Evolutionary conservation across 257 asterid genomes (phyloP).

Genomic region (Linaria vulgaris): DNA sequence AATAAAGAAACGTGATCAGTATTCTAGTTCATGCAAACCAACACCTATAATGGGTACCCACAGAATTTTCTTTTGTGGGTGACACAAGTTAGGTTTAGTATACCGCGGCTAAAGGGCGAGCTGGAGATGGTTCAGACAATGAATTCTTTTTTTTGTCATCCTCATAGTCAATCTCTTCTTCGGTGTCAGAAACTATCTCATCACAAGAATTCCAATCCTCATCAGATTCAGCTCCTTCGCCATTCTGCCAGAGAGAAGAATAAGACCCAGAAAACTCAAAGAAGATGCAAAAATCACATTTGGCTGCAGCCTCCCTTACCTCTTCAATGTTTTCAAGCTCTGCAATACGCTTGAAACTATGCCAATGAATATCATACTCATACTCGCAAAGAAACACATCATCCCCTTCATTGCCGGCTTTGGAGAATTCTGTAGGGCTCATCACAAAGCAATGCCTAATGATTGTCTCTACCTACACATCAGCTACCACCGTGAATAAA

Average conservation of each 20-base stretch:
- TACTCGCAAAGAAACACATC: conserved; percentile 93
- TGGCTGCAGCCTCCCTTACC: conserved; percentile 34
- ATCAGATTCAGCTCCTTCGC: conserved; percentile 53
- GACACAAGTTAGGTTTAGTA: conserved; percentile 29
- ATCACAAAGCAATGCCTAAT: conserved; percentile 79
- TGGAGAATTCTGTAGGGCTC: conserved; percentile 67
- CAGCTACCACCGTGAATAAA: conserved; percentile 16
- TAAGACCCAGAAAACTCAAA: conserved; percentile 23
- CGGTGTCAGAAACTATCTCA: conserved; percentile 52
- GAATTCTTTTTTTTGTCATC: conserved; percentile 41
- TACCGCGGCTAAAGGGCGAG: conserved; percentile 85
- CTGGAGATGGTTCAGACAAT: conserved; percentile 35
- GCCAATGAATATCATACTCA: conserved; percentile 79
- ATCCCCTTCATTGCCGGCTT: conserved; percentile 76
- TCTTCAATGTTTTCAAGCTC: conserved; percentile 54
- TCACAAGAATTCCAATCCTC: conserved; percentile 65
- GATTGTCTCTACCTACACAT: conserved; percentile 72
- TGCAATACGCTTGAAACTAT: conserved; percentile 81
- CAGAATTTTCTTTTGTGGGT: no score
- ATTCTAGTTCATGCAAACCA: conserved; percentile 31
- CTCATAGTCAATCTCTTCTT: conserved; percentile 56
- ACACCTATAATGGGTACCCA: conserved; percentile 2
- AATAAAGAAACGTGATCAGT: conserved; percentile 25
- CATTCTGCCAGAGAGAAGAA: conserved; percentile 49
- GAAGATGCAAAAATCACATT: conserved; percentile 18